Conservation (phyloP, 2,329 filamentous ascomycete genomes). For the Parafenestella ontariensis region DNA sequence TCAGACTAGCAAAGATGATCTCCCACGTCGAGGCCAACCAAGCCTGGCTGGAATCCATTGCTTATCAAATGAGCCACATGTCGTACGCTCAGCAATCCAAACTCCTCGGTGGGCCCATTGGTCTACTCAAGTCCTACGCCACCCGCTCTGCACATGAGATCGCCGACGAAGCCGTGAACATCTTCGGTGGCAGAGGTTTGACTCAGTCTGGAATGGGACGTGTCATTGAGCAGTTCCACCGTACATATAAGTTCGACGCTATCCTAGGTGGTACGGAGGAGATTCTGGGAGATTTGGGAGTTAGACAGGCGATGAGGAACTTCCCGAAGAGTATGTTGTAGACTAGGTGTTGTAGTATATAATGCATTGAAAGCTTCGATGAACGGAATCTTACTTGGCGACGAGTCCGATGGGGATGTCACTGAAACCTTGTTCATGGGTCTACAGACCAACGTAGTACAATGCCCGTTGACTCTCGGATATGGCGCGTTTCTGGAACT, state of each 20-base stretch:
- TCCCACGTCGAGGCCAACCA: constrained; percentile 81
- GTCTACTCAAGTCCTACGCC: constrained; percentile 78
- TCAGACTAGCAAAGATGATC: constrained; percentile 83
- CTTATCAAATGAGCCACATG: constrained; percentile 89
- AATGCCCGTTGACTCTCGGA: neutral
- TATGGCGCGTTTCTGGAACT: constrained; percentile 27
- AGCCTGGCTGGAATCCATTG: constrained; percentile 83
- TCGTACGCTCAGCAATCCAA: constrained; percentile 77
- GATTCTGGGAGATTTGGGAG: constrained; percentile 79
- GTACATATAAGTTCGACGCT: constrained; percentile 76
- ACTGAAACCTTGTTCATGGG: neutral
- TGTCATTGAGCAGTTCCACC: constrained; percentile 83
- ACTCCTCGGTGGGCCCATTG: constrained; percentile 80
- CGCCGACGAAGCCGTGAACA: constrained; percentile 83
- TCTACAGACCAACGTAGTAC: constrained; percentile 8
- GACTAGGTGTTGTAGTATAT: constrained; percentile 5
- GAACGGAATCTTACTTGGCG: neutral
- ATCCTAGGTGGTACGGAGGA: constrained; percentile 81
- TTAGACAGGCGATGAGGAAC: constrained; percentile 81
- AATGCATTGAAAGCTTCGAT: neutral
- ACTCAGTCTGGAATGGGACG: constrained; percentile 85
- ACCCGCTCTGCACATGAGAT: constrained; percentile 83
- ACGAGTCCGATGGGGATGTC: neutral
- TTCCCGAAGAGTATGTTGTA: constrained; percentile 87
- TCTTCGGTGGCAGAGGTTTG: constrained; percentile 82